Evolutionary conservation across 176 grass and related monocot genomes (phyloP), one percentile per base, ranked within the genome.

Genomic region (Otatea glauca): DNA sequence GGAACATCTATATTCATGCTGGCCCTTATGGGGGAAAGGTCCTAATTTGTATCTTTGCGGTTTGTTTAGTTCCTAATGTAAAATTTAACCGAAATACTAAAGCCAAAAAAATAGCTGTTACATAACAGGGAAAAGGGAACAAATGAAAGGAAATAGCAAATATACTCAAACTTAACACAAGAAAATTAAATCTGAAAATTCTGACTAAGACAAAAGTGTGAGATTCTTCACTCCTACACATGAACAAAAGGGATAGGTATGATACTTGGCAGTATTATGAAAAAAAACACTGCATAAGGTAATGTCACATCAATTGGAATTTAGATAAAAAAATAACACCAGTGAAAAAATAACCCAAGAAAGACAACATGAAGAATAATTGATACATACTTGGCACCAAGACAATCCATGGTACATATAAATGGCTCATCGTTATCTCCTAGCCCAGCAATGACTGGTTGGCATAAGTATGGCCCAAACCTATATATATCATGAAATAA

Each of bases 341-440:
- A 39, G 29, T 63, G 0, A 24, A 21, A 49, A 60, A 53, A 29
- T 3, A 39, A 9, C 43, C 15, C 3, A 9, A 8, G 11, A 18
- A 61, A 69, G 9, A 51, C 3, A 37, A 75, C 18, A 12, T 0
- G 39, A 81, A 21, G 39, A 60, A 59, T 69, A 25, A 62, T 25
- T 86, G 51, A 72, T 43, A 88, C 93, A 47, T 96, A 99, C 96
- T 99, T 99, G 79, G 96, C 93, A 89, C 93, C 96, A 25, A 99
- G 39, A 86, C 91, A 96, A 74, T 99, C 93, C 93, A 95, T 98
- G 63, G 93, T 98, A 88, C 96, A 98, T 84, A 99, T 99, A 80
- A 99, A 99, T 13, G 91, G 93, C 82, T 87, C 75, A 5, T 94
- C 61, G 24, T 99, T 83, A 16, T 94, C 91, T 88, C 91, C 93